These are phyloP conservation scores for Brassica rapa DNA, from an alignment of 345 rosid genomes.

Conservation along the genomic window DNA sequence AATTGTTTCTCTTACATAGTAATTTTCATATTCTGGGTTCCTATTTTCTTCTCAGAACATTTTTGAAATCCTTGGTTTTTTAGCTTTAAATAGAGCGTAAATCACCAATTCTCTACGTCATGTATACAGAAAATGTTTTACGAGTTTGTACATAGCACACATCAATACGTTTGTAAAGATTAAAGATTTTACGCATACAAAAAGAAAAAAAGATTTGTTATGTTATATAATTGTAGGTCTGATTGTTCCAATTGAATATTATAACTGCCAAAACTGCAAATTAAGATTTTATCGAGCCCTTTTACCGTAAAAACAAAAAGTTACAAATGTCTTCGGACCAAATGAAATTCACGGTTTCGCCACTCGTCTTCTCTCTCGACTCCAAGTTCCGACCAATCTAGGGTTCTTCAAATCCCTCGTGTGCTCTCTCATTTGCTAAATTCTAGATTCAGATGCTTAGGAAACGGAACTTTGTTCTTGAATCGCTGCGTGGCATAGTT, in stretches of 20 bases:
- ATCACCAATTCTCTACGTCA: slow-evolving; percentile 14
- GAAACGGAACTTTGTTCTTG: not conserved
- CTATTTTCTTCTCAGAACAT: slow-evolving; percentile 32
- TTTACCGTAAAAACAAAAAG: not conserved
- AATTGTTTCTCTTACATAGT: slow-evolving; percentile 1
- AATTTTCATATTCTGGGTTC: slow-evolving; percentile 21
- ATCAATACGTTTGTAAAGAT: slow-evolving; percentile 14
- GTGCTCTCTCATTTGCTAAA: not conserved
- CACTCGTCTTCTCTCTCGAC: slow-evolving; percentile 12
- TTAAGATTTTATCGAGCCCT: not conserved
- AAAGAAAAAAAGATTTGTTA: not conserved
- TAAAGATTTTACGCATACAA: not conserved
- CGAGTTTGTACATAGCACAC: slow-evolving; percentile 19
- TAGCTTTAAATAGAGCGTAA: not conserved
- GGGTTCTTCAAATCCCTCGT: not conserved
- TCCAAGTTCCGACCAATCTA: not conserved
- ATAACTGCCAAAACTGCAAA: not conserved
- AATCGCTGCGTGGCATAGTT: slow-evolving; percentile 6
- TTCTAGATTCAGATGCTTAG: slow-evolving; percentile 20
- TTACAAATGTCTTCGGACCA: not conserved
- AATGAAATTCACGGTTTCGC: slow-evolving; percentile 16
- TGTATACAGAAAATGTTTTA: slow-evolving; percentile 8
- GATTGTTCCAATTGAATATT: not conserved
- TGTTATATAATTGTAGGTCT: not conserved
- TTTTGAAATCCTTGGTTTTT: slow-evolving; percentile 20